These are phyloP conservation scores for Chlamydomonas sp. DNA, from an alignment of 139 green algal genomes.

Conservation along the genomic window DNA sequence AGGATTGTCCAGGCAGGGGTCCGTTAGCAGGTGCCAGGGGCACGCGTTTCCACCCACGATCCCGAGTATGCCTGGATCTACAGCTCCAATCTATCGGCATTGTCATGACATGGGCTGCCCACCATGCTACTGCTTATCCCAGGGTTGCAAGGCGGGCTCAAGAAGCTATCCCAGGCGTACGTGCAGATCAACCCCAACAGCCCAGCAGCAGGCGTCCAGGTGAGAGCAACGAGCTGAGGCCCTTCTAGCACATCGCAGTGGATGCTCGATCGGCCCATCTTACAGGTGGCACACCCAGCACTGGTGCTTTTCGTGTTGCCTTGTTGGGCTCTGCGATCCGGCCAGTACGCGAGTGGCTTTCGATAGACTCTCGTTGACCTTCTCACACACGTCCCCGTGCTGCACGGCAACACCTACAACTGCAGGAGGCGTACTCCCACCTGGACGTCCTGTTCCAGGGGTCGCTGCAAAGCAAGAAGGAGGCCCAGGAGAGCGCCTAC, in stretches of 20 bases:
- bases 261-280: too few relatives aligned
- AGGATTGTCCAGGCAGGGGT: not conserved
- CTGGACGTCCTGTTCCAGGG: constrained; percentile 41
- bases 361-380: not conserved
- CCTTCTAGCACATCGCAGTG: too few relatives aligned
- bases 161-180: constrained; percentile 52
- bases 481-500: constrained; percentile 47
- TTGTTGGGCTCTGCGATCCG: too few relatives aligned
- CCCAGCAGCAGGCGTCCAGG: constrained; percentile 48
- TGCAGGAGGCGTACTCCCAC: constrained; percentile 23
- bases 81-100: too few relatives aligned
- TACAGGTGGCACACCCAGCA: not conserved
- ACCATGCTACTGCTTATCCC: not conserved
- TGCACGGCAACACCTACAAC: not conserved
- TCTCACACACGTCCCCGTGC: not conserved
- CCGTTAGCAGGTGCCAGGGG: too few relatives aligned
- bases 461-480: constrained; percentile 49
- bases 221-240: not conserved
- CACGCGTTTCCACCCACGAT: too few relatives aligned
- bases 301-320: not conserved
- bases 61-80: too few relatives aligned
- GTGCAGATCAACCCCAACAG: constrained; percentile 47
- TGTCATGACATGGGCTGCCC: too few relatives aligned
- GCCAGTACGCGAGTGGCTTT: too few relatives aligned
- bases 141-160: constrained; percentile 66